A percentile compares a stretch with the other conserved stretches of the same genome.
Conservation (phyloP, 2,329 filamentous ascomycete genomes). For the Diaporthe capsici region DNA sequence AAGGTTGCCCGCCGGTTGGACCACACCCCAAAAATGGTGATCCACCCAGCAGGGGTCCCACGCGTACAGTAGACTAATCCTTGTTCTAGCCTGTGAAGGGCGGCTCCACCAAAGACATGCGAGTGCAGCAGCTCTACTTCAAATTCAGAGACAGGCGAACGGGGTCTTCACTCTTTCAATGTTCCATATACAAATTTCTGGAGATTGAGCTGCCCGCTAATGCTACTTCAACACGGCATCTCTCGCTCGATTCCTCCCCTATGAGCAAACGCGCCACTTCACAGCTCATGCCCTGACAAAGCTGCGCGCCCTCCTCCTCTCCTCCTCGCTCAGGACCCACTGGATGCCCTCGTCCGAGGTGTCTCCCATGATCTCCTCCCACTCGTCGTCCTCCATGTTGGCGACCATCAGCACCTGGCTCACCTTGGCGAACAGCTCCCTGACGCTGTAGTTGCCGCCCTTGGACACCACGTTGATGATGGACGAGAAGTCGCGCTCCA, state of each 20-base stretch:
- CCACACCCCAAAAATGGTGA: neutral
- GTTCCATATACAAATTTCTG: neutral
- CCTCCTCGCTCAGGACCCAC: constrained; percentile 81
- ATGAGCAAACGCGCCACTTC: neutral
- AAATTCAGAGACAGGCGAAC: neutral
- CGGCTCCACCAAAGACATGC: neutral
- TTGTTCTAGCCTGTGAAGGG: neutral
- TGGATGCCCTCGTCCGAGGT: constrained; percentile 74
- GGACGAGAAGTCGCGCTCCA: constrained; percentile 87
- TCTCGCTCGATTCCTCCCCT: neutral
- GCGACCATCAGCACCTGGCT: constrained; percentile 87
- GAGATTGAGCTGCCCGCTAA: neutral
- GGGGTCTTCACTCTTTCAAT: neutral
- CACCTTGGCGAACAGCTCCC: constrained; percentile 83
- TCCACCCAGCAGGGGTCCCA: constrained; percentile 30
- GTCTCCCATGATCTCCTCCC: constrained; percentile 78
- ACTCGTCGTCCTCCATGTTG: constrained; percentile 97
- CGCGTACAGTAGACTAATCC: neutral
- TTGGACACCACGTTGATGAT: constrained; percentile 78
- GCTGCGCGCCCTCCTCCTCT: constrained; percentile 79
- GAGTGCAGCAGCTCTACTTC: neutral
- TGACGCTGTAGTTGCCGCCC: constrained; percentile 82
- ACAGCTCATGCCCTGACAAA: constrained; percentile 65
- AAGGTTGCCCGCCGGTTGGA: constrained; percentile 12
- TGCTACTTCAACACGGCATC: constrained; percentile 10